phyloP scores from a whole-genome alignment of 2,329 filamentous ascomycete genomes.

The Chrysoporthe puriensis region DNA sequence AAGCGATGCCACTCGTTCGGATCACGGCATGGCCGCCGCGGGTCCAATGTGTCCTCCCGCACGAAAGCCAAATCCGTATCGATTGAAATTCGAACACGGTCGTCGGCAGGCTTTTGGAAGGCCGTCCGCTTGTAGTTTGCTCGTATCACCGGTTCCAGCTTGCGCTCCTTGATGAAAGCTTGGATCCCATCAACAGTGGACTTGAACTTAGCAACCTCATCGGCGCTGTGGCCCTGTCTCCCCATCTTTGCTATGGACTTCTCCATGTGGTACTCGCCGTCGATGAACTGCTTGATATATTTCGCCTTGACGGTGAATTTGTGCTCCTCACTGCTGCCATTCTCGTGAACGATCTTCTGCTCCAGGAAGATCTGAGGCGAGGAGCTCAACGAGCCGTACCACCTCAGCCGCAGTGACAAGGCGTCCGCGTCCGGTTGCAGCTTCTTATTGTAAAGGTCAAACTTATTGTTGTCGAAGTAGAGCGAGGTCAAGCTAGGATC shows the following conservation, averaged over 20 bases:
- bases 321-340: conserved; percentile 77
- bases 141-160: conserved; percentile 81
- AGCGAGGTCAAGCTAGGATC: conserved; percentile 94
- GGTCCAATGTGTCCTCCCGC: conserved; percentile 75
- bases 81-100: conserved; percentile 87
- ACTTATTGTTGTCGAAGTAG: conserved; percentile 90
- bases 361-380: conserved; percentile 84
- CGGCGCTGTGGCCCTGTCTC: conserved; percentile 68
- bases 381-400: conserved; percentile 83
- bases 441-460: conserved; percentile 85
- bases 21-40: conserved; percentile 84
- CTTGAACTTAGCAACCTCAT: conserved; percentile 71
- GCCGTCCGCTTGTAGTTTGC: conserved; percentile 94
- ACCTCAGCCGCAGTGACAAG: conserved; percentile 82
- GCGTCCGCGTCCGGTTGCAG: conserved; percentile 76
- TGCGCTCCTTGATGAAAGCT: conserved; percentile 74
- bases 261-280: conserved; percentile 88
- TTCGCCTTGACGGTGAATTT: conserved; percentile 91
- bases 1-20: conserved; percentile 87
- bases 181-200: conserved; percentile 77
- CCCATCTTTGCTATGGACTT: conserved; percentile 88
- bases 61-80: conserved; percentile 93
- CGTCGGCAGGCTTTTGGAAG: conserved; percentile 93
- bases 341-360: conserved; percentile 82
- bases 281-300: conserved; percentile 85